Conservation (phyloP, 441 rosid species). For the Eruca vesicaria region DNA sequence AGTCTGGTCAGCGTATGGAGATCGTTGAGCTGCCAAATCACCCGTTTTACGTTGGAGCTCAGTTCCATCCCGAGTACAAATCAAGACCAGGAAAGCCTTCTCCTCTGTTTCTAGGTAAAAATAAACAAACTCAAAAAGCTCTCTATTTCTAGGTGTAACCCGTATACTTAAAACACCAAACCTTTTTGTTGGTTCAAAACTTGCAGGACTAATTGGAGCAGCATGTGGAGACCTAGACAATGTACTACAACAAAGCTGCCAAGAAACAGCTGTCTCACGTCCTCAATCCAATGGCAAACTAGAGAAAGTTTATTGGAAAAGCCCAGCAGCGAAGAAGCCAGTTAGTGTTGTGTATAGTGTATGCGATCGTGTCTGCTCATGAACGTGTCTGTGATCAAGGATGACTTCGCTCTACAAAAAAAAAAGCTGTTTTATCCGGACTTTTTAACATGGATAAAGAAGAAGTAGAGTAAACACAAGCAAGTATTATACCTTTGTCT, state of each 20-base stretch:
- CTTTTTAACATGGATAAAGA: constrained; percentile 28
- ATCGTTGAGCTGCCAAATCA: constrained; percentile 77
- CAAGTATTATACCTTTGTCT: constrained; percentile 33
- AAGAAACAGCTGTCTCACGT: constrained; percentile 38
- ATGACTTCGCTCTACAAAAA: constrained; percentile 12
- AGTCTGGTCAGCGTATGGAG: constrained; percentile 70
- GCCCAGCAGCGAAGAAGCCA: constrained; percentile 52
- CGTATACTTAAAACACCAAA: neutral
- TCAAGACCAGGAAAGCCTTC: constrained; percentile 96
- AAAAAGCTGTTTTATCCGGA: constrained; percentile 26
- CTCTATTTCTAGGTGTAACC: no score
- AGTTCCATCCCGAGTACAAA: constrained; percentile 96
- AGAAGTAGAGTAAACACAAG: constrained; percentile 20
- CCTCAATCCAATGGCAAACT: constrained; percentile 38
- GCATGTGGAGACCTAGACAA: constrained; percentile 69
- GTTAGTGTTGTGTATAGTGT: constrained; percentile 52
- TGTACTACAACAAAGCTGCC: constrained; percentile 41
- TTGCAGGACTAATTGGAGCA: constrained; percentile 87
- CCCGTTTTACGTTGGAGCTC: constrained; percentile 87
- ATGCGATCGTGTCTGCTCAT: constrained; percentile 59
- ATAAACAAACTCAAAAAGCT: neutral
- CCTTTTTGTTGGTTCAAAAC: neutral
- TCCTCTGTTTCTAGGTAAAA: constrained; percentile 72
- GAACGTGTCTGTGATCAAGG: constrained; percentile 27
- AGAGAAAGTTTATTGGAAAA: constrained; percentile 47